Percentiles rank a stretch among this genome's conserved stretches.
phyloP scores from a whole-genome alignment of 2,329 filamentous ascomycete genomes.

The Fusarium nanum region DNA sequence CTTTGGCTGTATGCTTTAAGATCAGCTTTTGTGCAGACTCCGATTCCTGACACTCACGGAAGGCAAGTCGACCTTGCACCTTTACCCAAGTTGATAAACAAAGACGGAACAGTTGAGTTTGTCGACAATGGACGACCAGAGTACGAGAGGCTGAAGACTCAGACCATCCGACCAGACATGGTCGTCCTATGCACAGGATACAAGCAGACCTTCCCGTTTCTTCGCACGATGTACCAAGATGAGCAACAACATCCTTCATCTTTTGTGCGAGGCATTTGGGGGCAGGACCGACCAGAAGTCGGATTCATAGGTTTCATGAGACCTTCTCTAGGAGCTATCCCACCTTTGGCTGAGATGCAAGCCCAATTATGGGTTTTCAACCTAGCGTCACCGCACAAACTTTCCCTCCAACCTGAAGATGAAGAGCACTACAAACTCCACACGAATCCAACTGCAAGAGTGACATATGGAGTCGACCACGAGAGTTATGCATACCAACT shows the following conservation, averaged over 20 bases:
- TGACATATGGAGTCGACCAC: not conserved
- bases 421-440: not conserved
- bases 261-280: not conserved
- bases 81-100: not conserved
- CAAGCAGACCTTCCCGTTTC: not conserved
- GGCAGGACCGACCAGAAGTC: accelerated
- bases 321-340: not conserved
- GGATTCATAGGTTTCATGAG: not conserved
- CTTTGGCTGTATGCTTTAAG: not conserved
- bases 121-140: not conserved
- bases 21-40: constrained; percentile 3
- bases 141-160: not conserved
- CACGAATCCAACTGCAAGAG: not conserved
- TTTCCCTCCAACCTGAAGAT: not conserved
- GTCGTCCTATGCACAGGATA: not conserved
- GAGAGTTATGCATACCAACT: not conserved
- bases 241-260: not conserved
- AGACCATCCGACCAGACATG: not conserved
- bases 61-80: not conserved
- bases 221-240: not conserved
- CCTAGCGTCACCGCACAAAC: not conserved
- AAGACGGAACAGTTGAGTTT: not conserved
- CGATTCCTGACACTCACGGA: not conserved
- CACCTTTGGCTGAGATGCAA: not conserved
- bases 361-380: not conserved